Evolutionary conservation across 2,329 filamentous ascomycete genomes (phyloP).

Genomic region (Sphaerulina populicola): DNA sequence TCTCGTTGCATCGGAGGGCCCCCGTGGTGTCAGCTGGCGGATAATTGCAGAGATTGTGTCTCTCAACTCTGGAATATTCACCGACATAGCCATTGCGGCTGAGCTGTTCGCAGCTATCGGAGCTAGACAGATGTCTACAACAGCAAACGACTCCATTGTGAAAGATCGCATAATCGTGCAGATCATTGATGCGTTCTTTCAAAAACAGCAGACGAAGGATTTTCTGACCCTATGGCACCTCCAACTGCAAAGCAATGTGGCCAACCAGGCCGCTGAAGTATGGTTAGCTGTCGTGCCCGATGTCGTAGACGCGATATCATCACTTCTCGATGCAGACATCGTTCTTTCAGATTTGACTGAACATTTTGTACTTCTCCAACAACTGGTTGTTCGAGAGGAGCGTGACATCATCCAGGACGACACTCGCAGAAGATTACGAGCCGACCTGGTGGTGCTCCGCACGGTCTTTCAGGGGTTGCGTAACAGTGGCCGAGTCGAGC

Average conservation of each 20-base stretch:
- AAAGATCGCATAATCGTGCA: constrained; percentile 22
- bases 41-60: constrained; percentile 39
- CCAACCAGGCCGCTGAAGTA: not conserved
- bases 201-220: constrained; percentile 21
- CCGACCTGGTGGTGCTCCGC: constrained; percentile 8
- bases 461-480: constrained; percentile 6
- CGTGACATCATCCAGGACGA: not conserved
- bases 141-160: not conserved
- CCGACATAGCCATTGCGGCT: constrained; percentile 19
- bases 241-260: constrained; percentile 19
- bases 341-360: not conserved
- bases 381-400: not conserved
- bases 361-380: not conserved
- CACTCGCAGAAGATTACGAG: not conserved
- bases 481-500: not conserved
- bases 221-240: constrained; percentile 28
- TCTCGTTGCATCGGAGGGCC: not conserved
- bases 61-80: constrained; percentile 42
- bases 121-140: not conserved
- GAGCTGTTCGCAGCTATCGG: constrained; percentile 7
- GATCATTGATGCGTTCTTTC: constrained; percentile 29
- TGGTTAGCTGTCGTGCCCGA: constrained; percentile 1
- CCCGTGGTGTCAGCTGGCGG: constrained; percentile 26
- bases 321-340: not conserved
- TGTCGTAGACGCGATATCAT: constrained; percentile 1